These are phyloP conservation scores for Alternaria sp. DNA, from an alignment of 2,329 filamentous ascomycete species.

Conservation along the genomic window DNA sequence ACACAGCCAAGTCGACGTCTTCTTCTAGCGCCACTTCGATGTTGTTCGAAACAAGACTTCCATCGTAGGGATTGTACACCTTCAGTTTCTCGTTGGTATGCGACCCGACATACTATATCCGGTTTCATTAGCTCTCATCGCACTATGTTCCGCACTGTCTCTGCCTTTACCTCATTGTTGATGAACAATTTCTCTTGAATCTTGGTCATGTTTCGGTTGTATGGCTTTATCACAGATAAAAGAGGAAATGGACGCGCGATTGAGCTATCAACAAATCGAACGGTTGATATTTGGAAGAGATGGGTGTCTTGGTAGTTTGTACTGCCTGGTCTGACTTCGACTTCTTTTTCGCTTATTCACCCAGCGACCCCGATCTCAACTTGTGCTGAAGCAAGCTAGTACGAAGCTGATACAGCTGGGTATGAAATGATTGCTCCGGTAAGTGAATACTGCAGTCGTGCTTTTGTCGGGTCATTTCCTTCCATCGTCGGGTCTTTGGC, in stretches of 20 bases:
- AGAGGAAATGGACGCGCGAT: not conserved
- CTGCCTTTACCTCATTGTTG: slow-evolving; percentile 34
- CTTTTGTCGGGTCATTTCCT: not conserved
- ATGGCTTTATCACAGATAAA: not conserved
- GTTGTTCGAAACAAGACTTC: slow-evolving; percentile 30
- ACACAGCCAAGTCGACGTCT: slow-evolving; percentile 40
- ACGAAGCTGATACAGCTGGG: not conserved
- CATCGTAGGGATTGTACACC: slow-evolving; percentile 37
- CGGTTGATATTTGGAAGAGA: not conserved
- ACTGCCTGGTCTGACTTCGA: no score
- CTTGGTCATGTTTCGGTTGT: not conserved
- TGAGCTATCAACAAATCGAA: not conserved
- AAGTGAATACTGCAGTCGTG: not conserved
- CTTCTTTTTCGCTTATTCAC: not conserved
- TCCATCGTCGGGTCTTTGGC: slow-evolving; percentile 15
- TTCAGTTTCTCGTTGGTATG: slow-evolving; percentile 31
- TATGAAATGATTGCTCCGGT: not conserved
- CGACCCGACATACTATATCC: slow-evolving; percentile 31
- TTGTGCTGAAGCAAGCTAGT: not conserved
- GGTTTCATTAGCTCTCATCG: not conserved
- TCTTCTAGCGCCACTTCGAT: slow-evolving; percentile 31
- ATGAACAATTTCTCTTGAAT: slow-evolving; percentile 34
- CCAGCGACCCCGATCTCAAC: not conserved
- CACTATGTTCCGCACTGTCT: not conserved
- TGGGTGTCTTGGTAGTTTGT: not conserved